Evolutionary conservation across 805 yeast species (phyloP), one percentile per base, ranked within the genome.

Genomic region (Zygotorulaspora danielsina): DNA sequence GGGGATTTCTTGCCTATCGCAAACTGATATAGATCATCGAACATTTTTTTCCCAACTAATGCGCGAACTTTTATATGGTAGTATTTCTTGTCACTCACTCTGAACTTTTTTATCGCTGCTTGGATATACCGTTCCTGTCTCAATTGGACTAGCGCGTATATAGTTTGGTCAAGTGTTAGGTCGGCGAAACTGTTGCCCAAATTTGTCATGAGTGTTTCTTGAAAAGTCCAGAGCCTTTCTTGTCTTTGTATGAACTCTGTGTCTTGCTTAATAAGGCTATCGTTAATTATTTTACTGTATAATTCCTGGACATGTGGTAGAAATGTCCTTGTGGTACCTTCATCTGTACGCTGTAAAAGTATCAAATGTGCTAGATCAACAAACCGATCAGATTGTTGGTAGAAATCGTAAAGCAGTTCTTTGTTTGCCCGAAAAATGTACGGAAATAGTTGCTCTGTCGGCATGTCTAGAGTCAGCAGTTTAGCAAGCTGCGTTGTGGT

Each of bases 401-500:
- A 78, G 48, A 70, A 81, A 46, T 78, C 81, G 43, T 65, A 66
- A 3, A 79, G 58, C 10, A 72, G 52, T 15, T 66, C 67, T 2
- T 48, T 41, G 36, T 73, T 68, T 18, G 55, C 26, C 22, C 53
- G 49, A 46, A 69, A 52, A 55, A 64, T 47, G 44, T 59, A 64
- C 18, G 48, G 45, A 49, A 59, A 61, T 41, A 67, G 34, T 45
- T 55, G 50, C 45, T 63, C 30, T 49, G 52, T 48, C 35, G 35
- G 76, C 73, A 38, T 65, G 48, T 29, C 68, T 59, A 48, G 65
- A 63, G 41, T 69, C 33, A 90, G 56, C 3, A 83, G 49, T 46
- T 80, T 78, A 61, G 82, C 82, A 45, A 90, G 80, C 35, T 80
- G 83, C 0, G 93, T 78, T 2, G 71, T 53, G 0, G 86, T 69